These are phyloP conservation scores for Mikania micrantha DNA, from an alignment of 129 eudicot species.

Conservation along the genomic window DNA sequence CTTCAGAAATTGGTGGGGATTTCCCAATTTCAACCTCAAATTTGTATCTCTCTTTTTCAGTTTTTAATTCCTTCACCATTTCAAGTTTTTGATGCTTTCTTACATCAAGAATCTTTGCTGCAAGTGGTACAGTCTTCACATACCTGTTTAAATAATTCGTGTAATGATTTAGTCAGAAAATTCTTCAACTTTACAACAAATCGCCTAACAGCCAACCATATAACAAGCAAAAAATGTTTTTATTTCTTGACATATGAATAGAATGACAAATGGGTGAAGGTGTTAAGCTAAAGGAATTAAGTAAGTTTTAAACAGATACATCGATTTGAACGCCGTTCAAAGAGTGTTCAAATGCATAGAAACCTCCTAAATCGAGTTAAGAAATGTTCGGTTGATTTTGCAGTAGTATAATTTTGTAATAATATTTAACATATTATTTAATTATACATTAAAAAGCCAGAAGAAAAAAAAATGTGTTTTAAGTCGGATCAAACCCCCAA, in stretches of 20 bases:
- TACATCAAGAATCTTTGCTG: conserved; percentile 86
- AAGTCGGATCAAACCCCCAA: not conserved
- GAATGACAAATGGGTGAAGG: not conserved
- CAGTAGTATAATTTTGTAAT: not conserved
- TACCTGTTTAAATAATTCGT: conserved; percentile 42
- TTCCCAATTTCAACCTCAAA: conserved; percentile 94
- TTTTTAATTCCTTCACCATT: conserved; percentile 70
- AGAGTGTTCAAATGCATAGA: not conserved
- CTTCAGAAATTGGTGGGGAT: conserved; percentile 89
- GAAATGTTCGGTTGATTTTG: not conserved
- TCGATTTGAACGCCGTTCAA: not conserved
- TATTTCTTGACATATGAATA: not conserved
- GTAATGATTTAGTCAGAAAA: not conserved
- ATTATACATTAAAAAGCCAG: not conserved
- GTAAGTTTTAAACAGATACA: not conserved
- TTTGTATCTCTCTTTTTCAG: conserved; percentile 60
- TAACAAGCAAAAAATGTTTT: not conserved
- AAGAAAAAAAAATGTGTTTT: not conserved
- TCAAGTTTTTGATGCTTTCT: conserved; percentile 85
- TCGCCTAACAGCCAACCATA: not conserved
- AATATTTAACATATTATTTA: not conserved
- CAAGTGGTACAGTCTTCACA: conserved; percentile 95
- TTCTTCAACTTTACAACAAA: not conserved
- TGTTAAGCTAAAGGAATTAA: no score
- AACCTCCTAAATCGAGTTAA: not conserved